A percentile compares a stretch with the other conserved stretches of the same genome.
Conservation (phyloP, 495 filamentous ascomycete genomes). For the Paragyromitra xinjiangensis region DNA sequence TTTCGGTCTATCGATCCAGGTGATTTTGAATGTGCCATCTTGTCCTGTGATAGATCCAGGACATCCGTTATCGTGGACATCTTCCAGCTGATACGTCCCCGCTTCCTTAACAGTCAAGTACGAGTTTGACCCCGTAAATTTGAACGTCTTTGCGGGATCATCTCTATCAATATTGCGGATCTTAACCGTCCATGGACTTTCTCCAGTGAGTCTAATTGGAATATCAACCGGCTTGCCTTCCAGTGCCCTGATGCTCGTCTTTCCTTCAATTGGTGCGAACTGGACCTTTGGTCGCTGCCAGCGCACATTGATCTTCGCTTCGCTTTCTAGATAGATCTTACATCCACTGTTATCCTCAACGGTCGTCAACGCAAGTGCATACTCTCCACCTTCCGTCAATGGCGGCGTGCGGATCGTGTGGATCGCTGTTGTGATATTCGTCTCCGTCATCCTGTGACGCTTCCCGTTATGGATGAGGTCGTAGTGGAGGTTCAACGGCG, state of each 20-base stretch:
- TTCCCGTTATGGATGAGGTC: conserved; percentile 92
- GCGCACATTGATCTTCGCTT: conserved; percentile 81
- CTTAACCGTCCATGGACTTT: conserved; percentile 79
- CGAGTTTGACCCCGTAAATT: conserved; percentile 72
- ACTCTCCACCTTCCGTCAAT: conserved; percentile 82
- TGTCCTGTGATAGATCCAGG: conserved; percentile 78
- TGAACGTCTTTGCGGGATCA: conserved; percentile 62
- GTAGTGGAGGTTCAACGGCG: conserved; percentile 89
- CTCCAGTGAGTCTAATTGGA: conserved; percentile 82
- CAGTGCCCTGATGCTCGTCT: conserved; percentile 74
- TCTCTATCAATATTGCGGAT: conserved; percentile 70
- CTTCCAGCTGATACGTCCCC: conserved; percentile 80
- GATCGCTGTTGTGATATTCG: conserved; percentile 67
- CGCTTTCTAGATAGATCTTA: conserved; percentile 81
- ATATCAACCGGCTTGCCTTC: conserved; percentile 76
- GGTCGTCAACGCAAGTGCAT: conserved; percentile 80
- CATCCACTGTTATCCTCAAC: conserved; percentile 87
- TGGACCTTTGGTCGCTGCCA: conserved; percentile 83
- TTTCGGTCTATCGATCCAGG: conserved; percentile 82
- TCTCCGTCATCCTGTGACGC: conserved; percentile 71
- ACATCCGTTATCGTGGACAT: conserved; percentile 78
- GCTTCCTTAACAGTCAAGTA: conserved; percentile 69
- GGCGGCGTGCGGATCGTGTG: conserved; percentile 77
- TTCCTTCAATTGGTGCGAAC: conserved; percentile 84
- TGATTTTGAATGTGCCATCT: conserved; percentile 77